Conservation (phyloP, 352 stramenopile genomes). For the Pythium biforme region DNA sequence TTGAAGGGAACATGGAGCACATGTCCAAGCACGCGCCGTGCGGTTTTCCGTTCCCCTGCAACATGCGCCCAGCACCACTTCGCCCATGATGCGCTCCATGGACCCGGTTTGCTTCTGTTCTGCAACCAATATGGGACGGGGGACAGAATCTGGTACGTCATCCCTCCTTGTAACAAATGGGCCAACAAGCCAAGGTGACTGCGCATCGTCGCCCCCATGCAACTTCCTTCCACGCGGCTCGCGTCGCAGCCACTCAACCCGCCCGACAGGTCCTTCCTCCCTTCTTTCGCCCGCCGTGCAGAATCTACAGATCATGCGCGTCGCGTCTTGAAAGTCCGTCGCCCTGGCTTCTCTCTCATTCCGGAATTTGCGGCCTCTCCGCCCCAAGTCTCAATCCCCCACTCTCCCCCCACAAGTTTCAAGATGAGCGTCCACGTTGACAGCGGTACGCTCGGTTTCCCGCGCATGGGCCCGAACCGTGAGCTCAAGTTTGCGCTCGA, state of each 20-base stretch:
- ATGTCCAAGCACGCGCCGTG: constrained; percentile 2
- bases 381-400: constrained; percentile 16
- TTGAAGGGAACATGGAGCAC: constrained; percentile 53
- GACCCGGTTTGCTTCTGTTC: background rate
- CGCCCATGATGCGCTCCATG: too few species aligned
- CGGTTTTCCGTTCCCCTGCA: background rate
- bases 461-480: constrained; percentile 90
- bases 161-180: constrained; percentile 8
- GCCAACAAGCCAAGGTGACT: constrained; percentile 1
- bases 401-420: constrained; percentile 20
- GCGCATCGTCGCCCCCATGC: constrained; percentile 1
- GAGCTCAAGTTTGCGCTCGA: constrained; percentile 95
- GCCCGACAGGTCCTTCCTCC: background rate
- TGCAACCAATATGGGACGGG: too few species aligned
- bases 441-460: constrained; percentile 87
- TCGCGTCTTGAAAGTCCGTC: too few species aligned
- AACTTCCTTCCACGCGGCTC: background rate
- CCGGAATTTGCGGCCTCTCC: constrained; percentile 50
- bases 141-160: constrained; percentile 1
- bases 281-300: background rate
- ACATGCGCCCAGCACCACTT: background rate
- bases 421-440: constrained; percentile 49
- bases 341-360: constrained; percentile 34
- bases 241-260: constrained; percentile 11
- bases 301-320: too few species aligned